Conservation (phyloP, 2,329 filamentous ascomycete species). For the Aschersonia sp. region DNA sequence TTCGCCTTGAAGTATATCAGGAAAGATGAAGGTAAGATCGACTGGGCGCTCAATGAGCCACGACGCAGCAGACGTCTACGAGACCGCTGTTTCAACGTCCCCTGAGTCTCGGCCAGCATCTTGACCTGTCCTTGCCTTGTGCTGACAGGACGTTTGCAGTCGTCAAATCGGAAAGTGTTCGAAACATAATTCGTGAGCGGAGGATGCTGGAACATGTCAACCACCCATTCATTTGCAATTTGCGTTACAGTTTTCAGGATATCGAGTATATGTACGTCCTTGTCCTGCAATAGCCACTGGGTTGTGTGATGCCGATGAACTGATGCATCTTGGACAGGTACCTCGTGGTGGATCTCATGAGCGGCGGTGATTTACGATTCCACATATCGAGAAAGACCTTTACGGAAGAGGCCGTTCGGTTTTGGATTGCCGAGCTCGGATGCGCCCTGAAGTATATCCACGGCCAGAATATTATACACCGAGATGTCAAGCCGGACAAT, state of each 20-base stretch:
- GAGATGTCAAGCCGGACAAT: slow-evolving; percentile 87
- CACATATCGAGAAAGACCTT: slow-evolving; percentile 97
- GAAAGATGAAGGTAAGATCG: slow-evolving; percentile 75
- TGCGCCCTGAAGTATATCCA: slow-evolving; percentile 85
- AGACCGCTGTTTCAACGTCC: not conserved
- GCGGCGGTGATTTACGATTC: slow-evolving; percentile 87
- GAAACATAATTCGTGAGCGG: slow-evolving; percentile 94
- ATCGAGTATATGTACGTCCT: slow-evolving; percentile 84
- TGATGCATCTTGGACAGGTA: slow-evolving; percentile 45
- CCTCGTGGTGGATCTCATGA: slow-evolving; percentile 96
- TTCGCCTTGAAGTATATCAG: slow-evolving; percentile 98
- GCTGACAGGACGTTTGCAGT: slow-evolving; percentile 35
- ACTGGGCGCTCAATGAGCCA: too few relatives aligned
- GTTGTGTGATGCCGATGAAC: not conserved
- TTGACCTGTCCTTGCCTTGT: too few relatives aligned
- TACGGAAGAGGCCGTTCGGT: slow-evolving; percentile 89
- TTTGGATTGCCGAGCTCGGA: slow-evolving; percentile 91
- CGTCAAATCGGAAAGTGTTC: slow-evolving; percentile 91
- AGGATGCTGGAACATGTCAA: slow-evolving; percentile 97
- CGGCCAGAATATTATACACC: slow-evolving; percentile 73
- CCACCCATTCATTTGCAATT: slow-evolving; percentile 94
- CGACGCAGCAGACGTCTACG: too few relatives aligned
- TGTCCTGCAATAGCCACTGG: not conserved
- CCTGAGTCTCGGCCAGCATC: not conserved
- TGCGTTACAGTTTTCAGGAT: slow-evolving; percentile 98